Evolutionary conservation across 2,329 filamentous ascomycete genomes (phyloP).

Genomic region (Pseudogymnoascus sp.): DNA sequence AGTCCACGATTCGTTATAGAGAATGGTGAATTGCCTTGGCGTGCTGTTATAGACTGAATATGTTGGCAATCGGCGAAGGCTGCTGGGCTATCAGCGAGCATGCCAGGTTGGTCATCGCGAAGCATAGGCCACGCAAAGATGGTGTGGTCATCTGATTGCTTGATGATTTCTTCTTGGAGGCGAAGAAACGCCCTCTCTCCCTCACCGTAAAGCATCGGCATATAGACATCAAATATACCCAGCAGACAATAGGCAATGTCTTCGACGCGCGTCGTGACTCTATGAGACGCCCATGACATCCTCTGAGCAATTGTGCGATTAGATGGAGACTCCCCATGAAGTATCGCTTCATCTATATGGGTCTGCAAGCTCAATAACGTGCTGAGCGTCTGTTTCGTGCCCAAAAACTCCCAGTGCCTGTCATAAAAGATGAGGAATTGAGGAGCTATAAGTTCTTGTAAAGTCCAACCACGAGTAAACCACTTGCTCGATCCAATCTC

Average conservation of each 20-base stretch:
- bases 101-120: neutral
- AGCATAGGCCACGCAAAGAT: neutral
- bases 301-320: constrained; percentile 21
- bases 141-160: constrained; percentile 26
- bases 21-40: neutral
- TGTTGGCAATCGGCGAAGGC: neutral
- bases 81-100: neutral
- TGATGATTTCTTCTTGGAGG: neutral
- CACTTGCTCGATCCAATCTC: constrained; percentile 2
- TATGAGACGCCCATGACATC: constrained; percentile 29
- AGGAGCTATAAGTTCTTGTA: constrained; percentile 15
- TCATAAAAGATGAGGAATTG: constrained; percentile 27
- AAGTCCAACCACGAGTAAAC: constrained; percentile 14
- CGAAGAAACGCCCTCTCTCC: neutral
- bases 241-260: neutral
- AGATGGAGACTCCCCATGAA: constrained; percentile 28
- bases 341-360: constrained; percentile 25
- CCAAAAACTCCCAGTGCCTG: constrained; percentile 36
- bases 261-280: constrained; percentile 27
- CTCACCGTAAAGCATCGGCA: neutral
- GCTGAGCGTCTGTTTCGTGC: constrained; percentile 34
- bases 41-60: neutral
- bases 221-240: neutral
- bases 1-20: neutral
- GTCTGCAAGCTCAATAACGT: constrained; percentile 37